Evolutionary conservation across 2,329 filamentous ascomycete species (phyloP), one percentile per base, ranked within the genome.

Genomic region (Epichloe hybrida): DNA sequence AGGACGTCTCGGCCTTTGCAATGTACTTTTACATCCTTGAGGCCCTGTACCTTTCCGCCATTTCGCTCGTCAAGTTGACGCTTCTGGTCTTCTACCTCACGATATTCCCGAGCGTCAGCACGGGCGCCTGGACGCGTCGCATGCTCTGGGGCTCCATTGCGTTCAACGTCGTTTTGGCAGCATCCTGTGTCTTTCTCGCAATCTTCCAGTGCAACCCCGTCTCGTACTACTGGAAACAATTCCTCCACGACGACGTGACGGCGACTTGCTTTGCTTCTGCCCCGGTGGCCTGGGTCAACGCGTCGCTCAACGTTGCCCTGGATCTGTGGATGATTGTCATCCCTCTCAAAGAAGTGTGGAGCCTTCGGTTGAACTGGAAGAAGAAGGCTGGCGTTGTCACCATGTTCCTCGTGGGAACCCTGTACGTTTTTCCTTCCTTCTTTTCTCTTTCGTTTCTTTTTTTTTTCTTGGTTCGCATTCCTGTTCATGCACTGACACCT

Each of bases 51-150:
- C 72, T 75, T 56, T 50, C 62, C 3, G 61, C 68, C 20, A 59
- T 74, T 12, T 61, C 68, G n/a, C 58, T 74, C 41, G 66, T 72
- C 38, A 74, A 76, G 55, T 59, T 73, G 27, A 70, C 73, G 5
- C 66, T 79, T 41, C 63, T 77, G 11, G 63, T 72, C 55, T 75
- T 78, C 60, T 77, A 75, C 58, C 63, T 73, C 35, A 69, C 71
- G 46, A 70, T 78, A 49, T 79, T 79, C 53, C 72, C 71, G 0
- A 56, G 59, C 1, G 54, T 50, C 2, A 53, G 47, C 11, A 64
- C 73, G 21, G n/a, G 31, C 11, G 11, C 8, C 15, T 46, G 50
- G 46, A 52, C 50, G 27, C 64, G 65, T 27, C 60, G 62, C 6
- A 43, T 70, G 11, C 59, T 74, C 6, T 67, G 64, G 59, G 64